Evolutionary conservation across 805 yeast genomes (phyloP).

Genomic region (Starmerella tilneyi): DNA sequence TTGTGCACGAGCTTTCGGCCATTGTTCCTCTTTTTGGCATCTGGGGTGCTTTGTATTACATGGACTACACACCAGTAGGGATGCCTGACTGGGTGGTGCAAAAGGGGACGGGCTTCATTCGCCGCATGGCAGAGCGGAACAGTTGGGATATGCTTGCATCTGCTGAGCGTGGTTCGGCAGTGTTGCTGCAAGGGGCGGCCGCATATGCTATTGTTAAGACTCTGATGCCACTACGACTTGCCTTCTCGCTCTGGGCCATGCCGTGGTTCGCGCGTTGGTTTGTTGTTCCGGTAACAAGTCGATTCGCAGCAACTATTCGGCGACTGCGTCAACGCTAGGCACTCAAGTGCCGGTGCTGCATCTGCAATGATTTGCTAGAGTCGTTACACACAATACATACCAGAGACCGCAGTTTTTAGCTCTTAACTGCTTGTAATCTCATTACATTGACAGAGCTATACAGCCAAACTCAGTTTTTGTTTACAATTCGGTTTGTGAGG

Average conservation of each 20-base stretch:
- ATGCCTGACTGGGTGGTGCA: conserved; percentile 52
- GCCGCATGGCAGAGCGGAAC: conserved; percentile 35
- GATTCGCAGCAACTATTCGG: conserved; percentile 11
- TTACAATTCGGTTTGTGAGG: no score
- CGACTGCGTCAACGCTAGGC: background rate
- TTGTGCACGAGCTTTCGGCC: conserved; percentile 69
- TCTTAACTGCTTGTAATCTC: no score
- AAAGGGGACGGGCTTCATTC: conserved; percentile 50
- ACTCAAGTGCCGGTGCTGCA: no score
- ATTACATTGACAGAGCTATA: no score
- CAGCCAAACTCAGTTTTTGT: no score
- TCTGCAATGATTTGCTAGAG: no score
- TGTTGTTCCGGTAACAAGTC: conserved; percentile 38
- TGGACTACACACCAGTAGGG: conserved; percentile 44
- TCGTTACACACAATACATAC: background rate
- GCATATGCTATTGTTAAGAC: conserved; percentile 61
- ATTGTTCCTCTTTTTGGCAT: conserved; percentile 56
- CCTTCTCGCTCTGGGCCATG: conserved; percentile 42
- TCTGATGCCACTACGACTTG: conserved; percentile 43
- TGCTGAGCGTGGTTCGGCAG: conserved; percentile 43
- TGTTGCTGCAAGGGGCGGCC: conserved; percentile 62
- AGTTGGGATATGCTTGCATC: conserved; percentile 30
- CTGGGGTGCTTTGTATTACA: conserved; percentile 56
- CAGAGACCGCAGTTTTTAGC: no score
- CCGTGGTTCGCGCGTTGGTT: conserved; percentile 48